Conservation (phyloP, 2,329 filamentous ascomycete species). For the Trichoderma citrinoviride region DNA sequence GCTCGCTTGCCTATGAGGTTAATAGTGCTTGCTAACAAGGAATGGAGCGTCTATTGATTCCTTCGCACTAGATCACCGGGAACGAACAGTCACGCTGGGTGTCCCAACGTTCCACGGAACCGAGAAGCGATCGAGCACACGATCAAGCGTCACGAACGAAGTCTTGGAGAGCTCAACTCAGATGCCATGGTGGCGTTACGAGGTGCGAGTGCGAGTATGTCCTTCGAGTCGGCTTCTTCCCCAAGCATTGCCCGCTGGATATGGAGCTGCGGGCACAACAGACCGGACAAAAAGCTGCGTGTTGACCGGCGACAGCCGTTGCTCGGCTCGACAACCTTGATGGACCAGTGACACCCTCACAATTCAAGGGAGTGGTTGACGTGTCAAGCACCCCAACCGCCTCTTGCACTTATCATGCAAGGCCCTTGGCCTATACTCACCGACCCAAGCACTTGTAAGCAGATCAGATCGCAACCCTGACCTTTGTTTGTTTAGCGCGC, state of each 20-base stretch:
- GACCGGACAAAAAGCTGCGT: not conserved
- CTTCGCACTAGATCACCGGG: not conserved
- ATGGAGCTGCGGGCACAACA: conserved; percentile 12
- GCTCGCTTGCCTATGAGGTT: not conserved
- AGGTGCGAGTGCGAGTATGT: not conserved
- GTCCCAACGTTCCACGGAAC: not conserved
- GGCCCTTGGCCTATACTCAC: conserved; percentile 16
- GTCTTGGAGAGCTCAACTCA: not conserved
- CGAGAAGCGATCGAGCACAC: conserved; percentile 2
- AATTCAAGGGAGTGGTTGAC: conserved; percentile 8
- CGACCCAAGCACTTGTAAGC: conserved; percentile 16
- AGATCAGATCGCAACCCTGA: conserved; percentile 21
- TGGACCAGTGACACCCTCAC: not conserved
- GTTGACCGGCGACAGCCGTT: not conserved
- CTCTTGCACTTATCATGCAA: conserved; percentile 9
- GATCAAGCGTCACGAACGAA: not conserved
- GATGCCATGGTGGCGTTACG: not conserved
- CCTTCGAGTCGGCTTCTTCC: not conserved
- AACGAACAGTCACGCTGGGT: not conserved
- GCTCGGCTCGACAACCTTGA: conserved; percentile 12
- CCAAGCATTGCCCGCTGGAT: conserved; percentile 6
- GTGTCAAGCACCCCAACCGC: conserved; percentile 13
- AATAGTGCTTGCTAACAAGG: conserved; percentile 3
- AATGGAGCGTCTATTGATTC: not conserved
- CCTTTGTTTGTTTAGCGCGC: conserved; percentile 7